Evolutionary conservation across 331 rosid species (phyloP).

Genomic region (Rhamnella rubrinervis): DNA sequence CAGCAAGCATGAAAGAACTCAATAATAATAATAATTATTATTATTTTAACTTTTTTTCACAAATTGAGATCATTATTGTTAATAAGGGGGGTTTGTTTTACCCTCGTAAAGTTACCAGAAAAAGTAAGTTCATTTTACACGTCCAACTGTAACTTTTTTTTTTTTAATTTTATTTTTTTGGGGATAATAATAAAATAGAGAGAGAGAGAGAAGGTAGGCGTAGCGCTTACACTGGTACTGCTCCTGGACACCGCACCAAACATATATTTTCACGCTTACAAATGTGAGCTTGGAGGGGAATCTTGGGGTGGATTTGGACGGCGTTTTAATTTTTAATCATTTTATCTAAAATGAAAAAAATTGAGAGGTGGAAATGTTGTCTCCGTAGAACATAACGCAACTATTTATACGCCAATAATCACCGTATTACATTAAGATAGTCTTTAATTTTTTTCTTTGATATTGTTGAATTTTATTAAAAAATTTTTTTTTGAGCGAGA

Average conservation of each 20-base stretch:
- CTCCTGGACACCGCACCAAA: too few relatives aligned
- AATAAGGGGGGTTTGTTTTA: too few relatives aligned
- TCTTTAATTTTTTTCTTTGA: not conserved
- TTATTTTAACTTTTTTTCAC: not conserved
- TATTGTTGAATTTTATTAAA: not conserved
- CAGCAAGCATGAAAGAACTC: slow-evolving; percentile 20
- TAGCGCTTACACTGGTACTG: not conserved
- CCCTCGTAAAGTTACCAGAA: not conserved
- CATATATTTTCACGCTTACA: not conserved
- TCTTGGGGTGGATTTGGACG: slow-evolving; percentile 7
- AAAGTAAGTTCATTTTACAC: not conserved
- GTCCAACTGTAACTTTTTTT: not conserved
- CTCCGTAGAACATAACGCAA: slow-evolving; percentile 24
- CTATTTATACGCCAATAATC: slow-evolving; percentile 25
- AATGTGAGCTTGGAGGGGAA: slow-evolving; percentile 13
- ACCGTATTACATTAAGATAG: slow-evolving; percentile 16
- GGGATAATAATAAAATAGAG: too few relatives aligned
- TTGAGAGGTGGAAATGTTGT: slow-evolving; percentile 35
- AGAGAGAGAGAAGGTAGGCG: too few relatives aligned
- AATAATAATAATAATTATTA: not conserved
- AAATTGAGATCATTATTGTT: slow-evolving; percentile 1
- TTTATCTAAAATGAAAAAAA: slow-evolving; percentile 10
- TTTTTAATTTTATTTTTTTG: too few relatives aligned
- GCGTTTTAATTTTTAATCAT: not conserved
- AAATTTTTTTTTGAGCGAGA: not conserved